Base-by-base conservation (phyloP, 202 grass and related monocot genomes). In the Eragrostis tef region DNA sequence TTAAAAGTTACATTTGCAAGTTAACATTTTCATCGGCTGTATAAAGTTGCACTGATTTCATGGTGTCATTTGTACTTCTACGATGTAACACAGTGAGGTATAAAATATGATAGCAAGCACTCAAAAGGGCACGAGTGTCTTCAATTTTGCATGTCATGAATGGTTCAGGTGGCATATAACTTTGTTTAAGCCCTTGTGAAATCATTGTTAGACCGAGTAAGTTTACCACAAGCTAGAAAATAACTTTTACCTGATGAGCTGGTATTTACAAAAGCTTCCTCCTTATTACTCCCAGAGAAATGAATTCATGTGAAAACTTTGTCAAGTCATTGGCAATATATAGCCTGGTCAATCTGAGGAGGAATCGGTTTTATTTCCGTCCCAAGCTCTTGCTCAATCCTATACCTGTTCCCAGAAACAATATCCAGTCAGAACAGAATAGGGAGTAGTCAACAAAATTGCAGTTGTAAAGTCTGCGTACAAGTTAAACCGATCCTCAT, bases 351-450 rank as follows among this genome's bases (percentile, higher is more conserved):
- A 75, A 98, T 95, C 86, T 93, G 92, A 66, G 89, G 86, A 63
- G 96, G 96, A 81, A 98, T 95, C 41, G 87, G 79, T 83, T 98
- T 98, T 87, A 98, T 98, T 81, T 98, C 95, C 41, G 95, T 95
- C 36, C 95, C 95, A 83, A 98, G 88, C 75, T 98, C 96, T 88
- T 98, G 90, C 63, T 98, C 92, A 75, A 95, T 99, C 84, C 93
- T 86, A 83, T 99, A 91, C 85, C 92, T 98, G 85, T 60, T 79
- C 14, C 45, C 21, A 76, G 39, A 67, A 76, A 88, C 26, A 78
- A 72, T 57, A 57, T 65, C 39, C 13, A n/a, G 69, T 82, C 57
- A 84, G 75, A 25, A 64, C 77, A 80, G 71, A 79, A 22, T 73
- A 60, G 24, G 14, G 9, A 81, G 50, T 49, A 47, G 5, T 54